Evolutionary conservation across 75 land plant genomes (phyloP).

Genomic region (Selaginella moellendorffii): DNA sequence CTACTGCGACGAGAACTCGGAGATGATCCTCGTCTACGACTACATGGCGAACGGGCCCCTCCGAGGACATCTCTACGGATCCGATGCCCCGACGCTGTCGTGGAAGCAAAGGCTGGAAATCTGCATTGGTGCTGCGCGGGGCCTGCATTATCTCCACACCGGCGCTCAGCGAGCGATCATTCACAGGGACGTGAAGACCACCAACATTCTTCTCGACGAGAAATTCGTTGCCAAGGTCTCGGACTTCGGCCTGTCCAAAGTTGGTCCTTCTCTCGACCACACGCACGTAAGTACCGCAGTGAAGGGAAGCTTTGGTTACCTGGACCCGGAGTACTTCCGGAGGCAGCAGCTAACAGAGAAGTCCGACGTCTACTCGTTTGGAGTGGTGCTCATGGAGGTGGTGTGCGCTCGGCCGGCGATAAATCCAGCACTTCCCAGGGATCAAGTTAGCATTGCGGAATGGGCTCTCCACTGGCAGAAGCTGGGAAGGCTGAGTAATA

Average conservation of each 20-base stretch:
- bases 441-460: constrained; percentile 66
- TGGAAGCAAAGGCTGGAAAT: constrained; percentile 61
- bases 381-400: constrained; percentile 72
- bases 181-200: constrained; percentile 20
- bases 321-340: constrained; percentile 79
- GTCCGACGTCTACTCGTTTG: constrained; percentile 75
- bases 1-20: constrained; percentile 17
- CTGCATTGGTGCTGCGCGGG: constrained; percentile 82
- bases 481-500: constrained; percentile 57
- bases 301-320: constrained; percentile 68
- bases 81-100: not conserved
- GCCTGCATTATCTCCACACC: constrained; percentile 85
- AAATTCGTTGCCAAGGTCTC: constrained; percentile 6
- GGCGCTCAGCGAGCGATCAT: constrained; percentile 59
- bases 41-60: constrained; percentile 13
- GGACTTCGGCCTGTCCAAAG: constrained; percentile 6
- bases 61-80: constrained; percentile 5
- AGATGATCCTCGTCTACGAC: constrained; percentile 16
- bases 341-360: constrained; percentile 65
- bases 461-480: constrained; percentile 67
- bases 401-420: constrained; percentile 68
- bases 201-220: constrained; percentile 3
- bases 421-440: constrained; percentile 49
- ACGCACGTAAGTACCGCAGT: constrained; percentile 65
- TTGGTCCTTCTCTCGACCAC: constrained; percentile 11